A percentile compares a stretch with the other conserved stretches of the same genome.
Evolutionary conservation across 257 asterid genomes (phyloP).

Genomic region (Solanum pinnatisectum): DNA sequence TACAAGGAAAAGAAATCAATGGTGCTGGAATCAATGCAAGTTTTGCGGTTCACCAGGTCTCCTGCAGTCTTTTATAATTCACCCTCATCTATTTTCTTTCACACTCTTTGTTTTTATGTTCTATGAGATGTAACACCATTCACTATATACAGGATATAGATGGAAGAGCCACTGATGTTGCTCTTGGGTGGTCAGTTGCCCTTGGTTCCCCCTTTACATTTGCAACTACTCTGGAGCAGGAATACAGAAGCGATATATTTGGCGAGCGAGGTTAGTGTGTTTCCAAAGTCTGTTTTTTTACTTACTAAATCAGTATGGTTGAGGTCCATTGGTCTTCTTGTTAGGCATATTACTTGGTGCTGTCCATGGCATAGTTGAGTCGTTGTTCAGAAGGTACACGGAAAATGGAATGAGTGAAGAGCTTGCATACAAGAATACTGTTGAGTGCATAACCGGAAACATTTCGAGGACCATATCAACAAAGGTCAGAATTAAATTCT

Average conservation of each 20-base stretch:
- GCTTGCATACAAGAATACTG: conserved; percentile 89
- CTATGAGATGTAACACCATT: not conserved
- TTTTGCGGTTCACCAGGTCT: conserved; percentile 93
- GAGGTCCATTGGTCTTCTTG: not conserved
- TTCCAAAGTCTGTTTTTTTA: not conserved
- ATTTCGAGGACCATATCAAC: conserved; percentile 84
- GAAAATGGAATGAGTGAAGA: conserved; percentile 88
- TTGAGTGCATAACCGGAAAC: conserved; percentile 81
- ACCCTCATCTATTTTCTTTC: not conserved
- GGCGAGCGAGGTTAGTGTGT: conserved; percentile 76
- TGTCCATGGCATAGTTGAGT: conserved; percentile 92
- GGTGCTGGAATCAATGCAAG: conserved; percentile 97
- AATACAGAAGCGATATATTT: conserved; percentile 88
- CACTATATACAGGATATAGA: conserved; percentile 55
- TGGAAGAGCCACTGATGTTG: conserved; percentile 98
- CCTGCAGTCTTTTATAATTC: not conserved
- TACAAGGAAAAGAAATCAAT: conserved; percentile 90
- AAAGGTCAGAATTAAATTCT: conserved; percentile 31
- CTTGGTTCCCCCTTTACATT: conserved; percentile 96
- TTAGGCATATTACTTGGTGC: conserved; percentile 93
- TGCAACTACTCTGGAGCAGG: conserved; percentile 84
- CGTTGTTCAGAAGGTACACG: conserved; percentile 84
- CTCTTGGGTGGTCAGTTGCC: conserved; percentile 95
- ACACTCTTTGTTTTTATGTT: not conserved
- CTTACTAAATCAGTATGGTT: not conserved